Evolutionary conservation across 306 rosid species (phyloP).

Genomic region (Phaseolus lunatus): DNA sequence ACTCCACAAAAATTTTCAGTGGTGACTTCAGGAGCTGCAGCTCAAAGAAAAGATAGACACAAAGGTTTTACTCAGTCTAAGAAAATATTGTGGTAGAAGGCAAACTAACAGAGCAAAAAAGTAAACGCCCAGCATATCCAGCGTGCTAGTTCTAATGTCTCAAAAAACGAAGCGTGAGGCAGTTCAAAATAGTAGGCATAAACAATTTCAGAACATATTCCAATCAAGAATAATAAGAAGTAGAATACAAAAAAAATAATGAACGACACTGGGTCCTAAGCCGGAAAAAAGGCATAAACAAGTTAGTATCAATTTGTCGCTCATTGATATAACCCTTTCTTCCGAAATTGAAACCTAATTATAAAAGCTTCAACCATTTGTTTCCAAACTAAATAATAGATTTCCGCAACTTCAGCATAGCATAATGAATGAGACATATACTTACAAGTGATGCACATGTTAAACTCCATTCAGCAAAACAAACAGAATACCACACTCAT

Average conservation of each 20-base stretch:
- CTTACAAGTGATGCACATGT: not conserved
- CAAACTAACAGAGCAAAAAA: conserved; percentile 2
- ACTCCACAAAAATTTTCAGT: conserved; percentile 69
- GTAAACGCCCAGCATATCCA: conserved; percentile 24
- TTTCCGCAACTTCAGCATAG: not conserved
- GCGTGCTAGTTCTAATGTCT: conserved; percentile 3
- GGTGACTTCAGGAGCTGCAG: conserved; percentile 75
- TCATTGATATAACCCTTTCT: conserved; percentile 16
- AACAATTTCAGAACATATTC: not conserved
- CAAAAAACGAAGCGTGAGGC: not conserved
- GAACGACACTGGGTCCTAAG: too few relatives aligned
- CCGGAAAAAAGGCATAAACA: conserved; percentile 7
- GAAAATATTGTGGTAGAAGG: not conserved
- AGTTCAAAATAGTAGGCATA: conserved; percentile 18
- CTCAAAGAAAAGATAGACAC: conserved; percentile 42
- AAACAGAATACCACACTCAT: conserved; percentile 11
- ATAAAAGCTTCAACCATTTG: not conserved
- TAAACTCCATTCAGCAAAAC: conserved; percentile 2
- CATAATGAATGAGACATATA: not conserved
- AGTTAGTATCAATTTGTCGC: not conserved
- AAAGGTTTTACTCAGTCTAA: conserved; percentile 29
- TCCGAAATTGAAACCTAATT: not conserved
- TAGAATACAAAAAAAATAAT: conserved; percentile 11
- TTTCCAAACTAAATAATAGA: conserved; percentile 3
- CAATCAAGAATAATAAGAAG: not conserved